Evolutionary conservation across 192 early-diverging fungal genomes (phyloP).

Genomic region (Coemansia erecta): DNA sequence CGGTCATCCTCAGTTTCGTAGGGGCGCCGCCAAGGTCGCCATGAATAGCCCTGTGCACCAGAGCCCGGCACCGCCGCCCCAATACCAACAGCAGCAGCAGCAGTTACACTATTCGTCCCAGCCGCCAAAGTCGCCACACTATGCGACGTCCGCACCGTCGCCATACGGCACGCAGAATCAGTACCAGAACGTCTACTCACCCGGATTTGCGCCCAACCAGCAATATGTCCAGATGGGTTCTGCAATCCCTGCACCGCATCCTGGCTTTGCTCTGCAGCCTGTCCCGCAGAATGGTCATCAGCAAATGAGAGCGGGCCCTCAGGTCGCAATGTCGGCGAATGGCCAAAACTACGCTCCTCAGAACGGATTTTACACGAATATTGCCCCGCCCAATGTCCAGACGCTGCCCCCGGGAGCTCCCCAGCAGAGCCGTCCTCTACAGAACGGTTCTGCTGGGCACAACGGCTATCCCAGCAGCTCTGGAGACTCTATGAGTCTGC

Average conservation of each 20-base stretch:
- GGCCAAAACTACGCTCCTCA: neutral
- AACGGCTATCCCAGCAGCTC: no score
- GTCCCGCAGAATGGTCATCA: conserved; percentile 4
- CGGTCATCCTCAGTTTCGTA: conserved; percentile 29
- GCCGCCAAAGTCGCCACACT: conserved; percentile 4
- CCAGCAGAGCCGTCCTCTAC: neutral
- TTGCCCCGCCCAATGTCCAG: conserved; percentile 1
- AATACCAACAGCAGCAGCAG: conserved; percentile 14
- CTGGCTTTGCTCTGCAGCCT: conserved; percentile 10
- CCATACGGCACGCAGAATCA: conserved; percentile 8
- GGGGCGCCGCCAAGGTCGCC: conserved; percentile 30
- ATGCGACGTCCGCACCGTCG: conserved; percentile 1
- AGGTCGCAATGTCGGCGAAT: conserved; percentile 1
- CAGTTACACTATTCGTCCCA: conserved; percentile 16
- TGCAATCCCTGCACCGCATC: conserved; percentile 33
- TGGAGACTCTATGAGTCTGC: neutral
- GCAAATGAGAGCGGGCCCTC: neutral
- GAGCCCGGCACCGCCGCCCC: neutral
- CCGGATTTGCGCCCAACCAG: conserved; percentile 2
- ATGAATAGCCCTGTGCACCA: conserved; percentile 7
- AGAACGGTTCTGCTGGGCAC: no score
- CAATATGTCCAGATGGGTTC: conserved; percentile 14
- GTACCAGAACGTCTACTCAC: conserved; percentile 11
- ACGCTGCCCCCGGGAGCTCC: neutral
- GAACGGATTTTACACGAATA: neutral